phyloP scores from a whole-genome alignment of 495 filamentous ascomycete genomes.

The Xeromyces bisporus region DNA sequence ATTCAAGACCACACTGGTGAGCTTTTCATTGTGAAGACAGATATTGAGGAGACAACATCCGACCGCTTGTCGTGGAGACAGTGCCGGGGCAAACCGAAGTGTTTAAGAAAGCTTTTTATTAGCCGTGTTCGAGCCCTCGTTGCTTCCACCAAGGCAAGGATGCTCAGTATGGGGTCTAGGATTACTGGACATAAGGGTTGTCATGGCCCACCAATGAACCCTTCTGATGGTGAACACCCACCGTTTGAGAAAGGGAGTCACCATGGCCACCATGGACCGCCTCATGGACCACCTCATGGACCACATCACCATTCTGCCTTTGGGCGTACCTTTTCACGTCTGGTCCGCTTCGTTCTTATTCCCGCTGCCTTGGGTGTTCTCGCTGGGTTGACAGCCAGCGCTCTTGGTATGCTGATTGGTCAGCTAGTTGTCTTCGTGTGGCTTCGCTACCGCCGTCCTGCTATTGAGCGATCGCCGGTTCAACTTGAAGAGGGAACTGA shows the following conservation, averaged over 20 bases:
- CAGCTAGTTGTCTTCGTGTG: slow-evolving; percentile 34
- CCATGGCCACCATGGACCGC: slow-evolving; percentile 1
- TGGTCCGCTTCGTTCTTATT: slow-evolving; percentile 33
- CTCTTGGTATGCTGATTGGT: slow-evolving; percentile 39
- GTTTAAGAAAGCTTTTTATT: slow-evolving; percentile 22
- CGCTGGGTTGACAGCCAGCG: slow-evolving; percentile 32
- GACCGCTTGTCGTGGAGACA: slow-evolving; percentile 23
- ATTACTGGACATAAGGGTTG: slow-evolving; percentile 14
- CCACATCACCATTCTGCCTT: slow-evolving; percentile 14
- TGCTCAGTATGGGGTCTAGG: slow-evolving; percentile 16
- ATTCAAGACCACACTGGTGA: slow-evolving; percentile 21
- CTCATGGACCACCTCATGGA: slow-evolving; percentile 10
- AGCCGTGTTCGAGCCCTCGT: slow-evolving; percentile 23
- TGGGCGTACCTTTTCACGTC: slow-evolving; percentile 18
- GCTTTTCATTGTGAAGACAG: slow-evolving; percentile 21
- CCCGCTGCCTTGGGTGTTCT: slow-evolving; percentile 30
- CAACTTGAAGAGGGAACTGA: slow-evolving; percentile 19
- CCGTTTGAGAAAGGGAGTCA: slow-evolving; percentile 3
- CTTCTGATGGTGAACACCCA: slow-evolving; percentile 1
- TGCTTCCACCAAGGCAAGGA: slow-evolving; percentile 22
- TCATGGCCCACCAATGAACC: slow-evolving; percentile 8
- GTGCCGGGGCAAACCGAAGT: slow-evolving; percentile 24
- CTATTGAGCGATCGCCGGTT: slow-evolving; percentile 13
- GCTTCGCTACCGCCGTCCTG: slow-evolving; percentile 25
- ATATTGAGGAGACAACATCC: slow-evolving; percentile 20